Evolutionary conservation across 345 rosid species (phyloP), one percentile per base, ranked within the genome.

Genomic region (Excoecaria agallocha): DNA sequence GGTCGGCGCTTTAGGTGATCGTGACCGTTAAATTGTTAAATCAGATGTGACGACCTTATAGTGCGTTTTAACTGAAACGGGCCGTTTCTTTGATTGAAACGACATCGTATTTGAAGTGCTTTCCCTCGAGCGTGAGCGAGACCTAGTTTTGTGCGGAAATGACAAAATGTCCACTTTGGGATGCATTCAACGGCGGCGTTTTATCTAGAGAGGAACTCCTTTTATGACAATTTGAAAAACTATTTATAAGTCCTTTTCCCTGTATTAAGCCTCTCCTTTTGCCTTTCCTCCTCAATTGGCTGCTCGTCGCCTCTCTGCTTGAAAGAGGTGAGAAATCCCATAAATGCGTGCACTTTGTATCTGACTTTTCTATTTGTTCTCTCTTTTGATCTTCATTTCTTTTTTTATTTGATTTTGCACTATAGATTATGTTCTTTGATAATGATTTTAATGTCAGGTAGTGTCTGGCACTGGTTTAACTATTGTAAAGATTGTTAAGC

Each of bases 1-100:
- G 75, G 80, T 48, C 73, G 48, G 22, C 20, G 15, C 20, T 65
- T 45, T 8, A 51, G 43, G 41, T 51, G 48, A 81, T 81, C 82
- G 0, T 48, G 68, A 61, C 85, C 85, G 79, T 83, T 72, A 58
- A 67, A 24, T 73, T 78, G 69, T 72, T 8, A 16, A 35, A 56
- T 9, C 72, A 37, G 59, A 50, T 62, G 37, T 5, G 43, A 60
- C 68, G 56, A 52, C 0, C 1, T 6, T 8, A 30, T 30, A 2
- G 30, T 30, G 30, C 30, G 30, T 5, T 10, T 43, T 43, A 43
- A 43, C 48, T 10, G 30, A 30, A 30, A 30, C 30, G 30, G 30
- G 30, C 2, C 30, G 30, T 30, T 30, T 30, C 30, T 30, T n/a
- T n/a, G n/a, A n/a, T n/a, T n/a, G 30, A 30, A 30, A 30, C 30